Base-by-base conservation (phyloP, 345 rosid genomes). In the Corymbia maculata region DNA sequence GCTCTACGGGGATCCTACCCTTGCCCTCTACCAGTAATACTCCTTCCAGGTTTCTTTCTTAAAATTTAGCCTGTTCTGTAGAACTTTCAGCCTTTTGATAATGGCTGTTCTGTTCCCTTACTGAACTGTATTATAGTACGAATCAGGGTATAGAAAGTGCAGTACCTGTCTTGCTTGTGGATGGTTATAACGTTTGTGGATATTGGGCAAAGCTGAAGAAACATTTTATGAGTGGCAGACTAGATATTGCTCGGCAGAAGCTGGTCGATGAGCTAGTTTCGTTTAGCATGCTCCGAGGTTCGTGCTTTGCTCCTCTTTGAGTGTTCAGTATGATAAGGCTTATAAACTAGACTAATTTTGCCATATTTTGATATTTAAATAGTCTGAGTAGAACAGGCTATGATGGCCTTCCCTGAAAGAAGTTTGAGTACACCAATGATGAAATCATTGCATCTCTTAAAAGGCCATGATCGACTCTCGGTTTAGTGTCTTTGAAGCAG, bases 101-200 rank as follows among this genome's bases (percentile, higher is more conserved):
- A 85, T 85, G 86, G 86, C 53, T 85, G 84, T 80, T 44, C 68
- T 86, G 50, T 86, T 66, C 44, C 11, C 88, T 91, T 89, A 90
- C 88, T 89, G 91, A 92, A 91, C 87, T 89, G 91, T 89, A 91
- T 92, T 91, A 91, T 96, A 97, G 99, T 93, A 96, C 96, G 86
- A 93, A 94, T 90, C 99, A 93, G 92, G 94, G 93, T 52, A 19
- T 96, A 45, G 95, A 91, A 13, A 92, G 91, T 90, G 96, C 94
- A n/a, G 93, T 94, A 86, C 99, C 99, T 7, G 98, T 97, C 82
- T 91, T 97, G 94, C 99, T 97, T 21, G 98, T 97, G 91, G 99
- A 97, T 87, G 99, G 99, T 87, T 97, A 97, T 91, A 97, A 97
- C 90, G 97, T 97, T 47, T 97, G 99, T 92, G 99, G 99, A 82